These are phyloP conservation scores for Colletotrichum cordylinicola DNA, from an alignment of 2,329 filamentous ascomycete genomes.

Conservation along the genomic window DNA sequence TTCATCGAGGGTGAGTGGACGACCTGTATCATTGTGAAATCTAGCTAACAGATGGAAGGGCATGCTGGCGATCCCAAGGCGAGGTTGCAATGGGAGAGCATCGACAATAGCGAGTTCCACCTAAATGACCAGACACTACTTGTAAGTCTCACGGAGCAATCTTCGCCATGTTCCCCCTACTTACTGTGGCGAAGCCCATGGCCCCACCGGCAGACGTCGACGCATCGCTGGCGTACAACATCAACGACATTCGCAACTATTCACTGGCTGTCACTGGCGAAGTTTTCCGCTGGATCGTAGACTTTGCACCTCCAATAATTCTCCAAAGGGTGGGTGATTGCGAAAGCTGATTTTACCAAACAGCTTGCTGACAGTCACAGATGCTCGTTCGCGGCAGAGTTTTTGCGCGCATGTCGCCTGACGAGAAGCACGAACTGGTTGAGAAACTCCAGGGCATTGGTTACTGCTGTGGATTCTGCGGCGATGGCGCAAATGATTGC, in stretches of 20 bases:
- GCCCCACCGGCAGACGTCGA: constrained; percentile 75
- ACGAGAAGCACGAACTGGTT: constrained; percentile 97
- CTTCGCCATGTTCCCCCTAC: constrained; percentile 11
- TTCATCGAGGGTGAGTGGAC: constrained; percentile 71
- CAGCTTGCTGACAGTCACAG: constrained; percentile 40
- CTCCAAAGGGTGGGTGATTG: constrained; percentile 67
- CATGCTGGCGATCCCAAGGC: constrained; percentile 76
- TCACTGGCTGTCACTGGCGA: constrained; percentile 90
- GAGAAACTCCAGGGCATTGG: constrained; percentile 97
- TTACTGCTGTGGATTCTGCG: constrained; percentile 95
- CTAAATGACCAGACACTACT: constrained; percentile 81
- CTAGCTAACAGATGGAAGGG: constrained; percentile 46
- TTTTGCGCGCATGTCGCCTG: constrained; percentile 97
- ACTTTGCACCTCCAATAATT: constrained; percentile 83
- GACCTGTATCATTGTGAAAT: neutral
- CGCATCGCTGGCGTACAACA: constrained; percentile 84
- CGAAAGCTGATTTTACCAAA: neutral
- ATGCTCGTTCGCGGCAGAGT: constrained; percentile 93
- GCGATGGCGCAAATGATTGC: constrained; percentile 97
- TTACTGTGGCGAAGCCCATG: constrained; percentile 61
- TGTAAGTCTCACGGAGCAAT: constrained; percentile 45
- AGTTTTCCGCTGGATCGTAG: constrained; percentile 94
- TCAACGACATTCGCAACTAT: constrained; percentile 83
- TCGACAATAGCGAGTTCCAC: constrained; percentile 82
- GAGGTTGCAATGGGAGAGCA: constrained; percentile 86